Evolutionary conservation across 129 eudicot species (phyloP).

Genomic region (Escallonia herrerae): DNA sequence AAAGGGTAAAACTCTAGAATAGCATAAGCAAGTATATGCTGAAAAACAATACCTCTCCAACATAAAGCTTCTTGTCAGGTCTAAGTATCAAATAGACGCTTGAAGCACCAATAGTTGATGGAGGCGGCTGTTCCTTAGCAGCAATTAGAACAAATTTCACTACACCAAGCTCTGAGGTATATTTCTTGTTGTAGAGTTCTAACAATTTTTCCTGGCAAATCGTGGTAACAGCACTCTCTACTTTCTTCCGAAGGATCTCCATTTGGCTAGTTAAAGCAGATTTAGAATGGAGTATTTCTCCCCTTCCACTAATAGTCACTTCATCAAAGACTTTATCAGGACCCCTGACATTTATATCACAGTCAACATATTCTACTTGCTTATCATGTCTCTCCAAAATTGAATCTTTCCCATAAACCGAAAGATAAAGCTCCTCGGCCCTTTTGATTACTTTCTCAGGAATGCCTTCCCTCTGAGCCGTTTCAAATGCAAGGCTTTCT

Average conservation of each 20-base stretch:
- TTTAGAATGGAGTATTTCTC: background rate
- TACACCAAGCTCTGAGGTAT: conserved; percentile 14
- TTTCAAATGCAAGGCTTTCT: conserved; percentile 99
- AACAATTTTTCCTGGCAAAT: conserved; percentile 39
- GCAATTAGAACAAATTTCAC: conserved; percentile 44
- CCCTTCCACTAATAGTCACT: conserved; percentile 11
- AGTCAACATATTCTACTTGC: conserved; percentile 1
- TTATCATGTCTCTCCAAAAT: conserved; percentile 5
- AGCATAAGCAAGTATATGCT: background rate
- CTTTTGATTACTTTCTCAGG: conserved; percentile 56
- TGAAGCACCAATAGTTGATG: conserved; percentile 80
- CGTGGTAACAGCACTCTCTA: conserved; percentile 40
- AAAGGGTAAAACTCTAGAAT: background rate
- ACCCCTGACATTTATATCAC: background rate
- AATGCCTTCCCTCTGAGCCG: conserved; percentile 90
- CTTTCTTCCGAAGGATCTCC: conserved; percentile 42
- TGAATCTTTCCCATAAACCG: conserved; percentile 40
- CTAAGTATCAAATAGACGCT: conserved; percentile 79
- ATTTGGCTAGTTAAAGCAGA: conserved; percentile 11
- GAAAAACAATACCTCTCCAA: conserved; percentile 67
- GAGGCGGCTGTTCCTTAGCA: conserved; percentile 88
- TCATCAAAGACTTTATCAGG: conserved; percentile 19
- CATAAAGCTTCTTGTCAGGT: conserved; percentile 71
- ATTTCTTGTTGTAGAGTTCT: conserved; percentile 33
- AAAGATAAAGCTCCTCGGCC: conserved; percentile 69